Conservation (phyloP, 345 rosid genomes). For the Brassica incana region DNA sequence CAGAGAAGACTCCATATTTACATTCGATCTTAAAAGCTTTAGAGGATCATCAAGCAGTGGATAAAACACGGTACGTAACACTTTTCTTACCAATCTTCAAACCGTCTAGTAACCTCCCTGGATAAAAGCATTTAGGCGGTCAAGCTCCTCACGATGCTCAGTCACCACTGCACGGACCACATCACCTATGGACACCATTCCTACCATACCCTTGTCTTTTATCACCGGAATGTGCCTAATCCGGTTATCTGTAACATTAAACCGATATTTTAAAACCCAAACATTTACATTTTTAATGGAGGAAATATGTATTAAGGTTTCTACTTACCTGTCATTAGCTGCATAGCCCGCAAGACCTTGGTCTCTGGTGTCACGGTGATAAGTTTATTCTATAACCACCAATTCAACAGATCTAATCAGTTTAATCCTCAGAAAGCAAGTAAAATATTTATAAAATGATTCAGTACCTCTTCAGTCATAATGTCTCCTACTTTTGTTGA, state of each 20-base stretch:
- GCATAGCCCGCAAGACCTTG: conserved; percentile 96
- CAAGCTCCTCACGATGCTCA: conserved; percentile 88
- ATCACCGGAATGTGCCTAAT: conserved; percentile 97
- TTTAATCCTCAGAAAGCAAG: neutral
- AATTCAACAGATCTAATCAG: neutral
- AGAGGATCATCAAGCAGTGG: conserved; percentile 11
- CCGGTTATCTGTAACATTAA: conserved; percentile 64
- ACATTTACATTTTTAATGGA: neutral
- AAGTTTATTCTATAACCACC: conserved; percentile 71
- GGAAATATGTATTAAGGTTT: neutral
- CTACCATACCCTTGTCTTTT: conserved; percentile 72
- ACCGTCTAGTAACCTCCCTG: conserved; percentile 87
- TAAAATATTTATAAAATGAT: neutral
- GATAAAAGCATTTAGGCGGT: conserved; percentile 85
- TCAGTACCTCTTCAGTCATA: conserved; percentile 95
- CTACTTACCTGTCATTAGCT: conserved; percentile 85
- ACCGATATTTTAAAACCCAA: neutral
- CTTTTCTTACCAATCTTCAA: conserved; percentile 13
- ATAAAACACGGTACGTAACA: neutral
- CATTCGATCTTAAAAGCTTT: conserved; percentile 20
- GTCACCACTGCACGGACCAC: conserved; percentile 97
- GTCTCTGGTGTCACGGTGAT: conserved; percentile 91
- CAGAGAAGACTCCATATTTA: conserved; percentile 28
- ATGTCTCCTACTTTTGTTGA: conserved; percentile 98
- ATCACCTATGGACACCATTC: conserved; percentile 99